Evolutionary conservation across 495 filamentous ascomycete genomes (phyloP).

Genomic region (Neurospora terricola): DNA sequence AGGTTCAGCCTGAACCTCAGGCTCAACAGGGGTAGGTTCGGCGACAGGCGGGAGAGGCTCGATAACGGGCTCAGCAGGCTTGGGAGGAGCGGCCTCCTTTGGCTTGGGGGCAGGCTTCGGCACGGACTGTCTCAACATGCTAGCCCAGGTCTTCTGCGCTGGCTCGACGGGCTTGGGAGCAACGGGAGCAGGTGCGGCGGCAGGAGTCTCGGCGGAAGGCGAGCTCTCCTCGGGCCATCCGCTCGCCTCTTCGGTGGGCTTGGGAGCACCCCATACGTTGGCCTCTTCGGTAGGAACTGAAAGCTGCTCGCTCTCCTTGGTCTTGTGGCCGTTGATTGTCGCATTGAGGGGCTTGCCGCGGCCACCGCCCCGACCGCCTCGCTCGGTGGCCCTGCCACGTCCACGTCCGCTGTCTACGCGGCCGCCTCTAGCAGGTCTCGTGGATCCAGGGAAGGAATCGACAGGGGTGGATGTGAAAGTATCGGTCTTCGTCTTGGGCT

Average conservation of each 20-base stretch:
- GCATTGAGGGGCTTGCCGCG: slow-evolving; percentile 40
- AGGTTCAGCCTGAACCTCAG: slow-evolving; percentile 20
- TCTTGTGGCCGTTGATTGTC: slow-evolving; percentile 39
- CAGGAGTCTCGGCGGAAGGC: slow-evolving; percentile 6
- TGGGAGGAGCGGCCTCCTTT: slow-evolving; percentile 31
- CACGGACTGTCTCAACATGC: slow-evolving; percentile 40
- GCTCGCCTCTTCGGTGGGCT: slow-evolving; percentile 24
- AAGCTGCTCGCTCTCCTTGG: slow-evolving; percentile 36
- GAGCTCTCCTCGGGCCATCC: slow-evolving; percentile 14
- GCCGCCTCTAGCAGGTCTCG: slow-evolving; percentile 45
- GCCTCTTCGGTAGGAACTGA: slow-evolving; percentile 42
- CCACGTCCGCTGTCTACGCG: slow-evolving; percentile 59
- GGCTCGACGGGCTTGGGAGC: slow-evolving; percentile 23
- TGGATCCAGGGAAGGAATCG: slow-evolving; percentile 32
- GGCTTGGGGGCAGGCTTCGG: slow-evolving; percentile 36
- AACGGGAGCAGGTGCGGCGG: slow-evolving; percentile 8
- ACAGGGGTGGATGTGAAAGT: slow-evolving; percentile 42
- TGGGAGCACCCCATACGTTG: slow-evolving; percentile 25
- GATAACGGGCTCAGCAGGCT: slow-evolving; percentile 27
- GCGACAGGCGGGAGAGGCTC: slow-evolving; percentile 25
- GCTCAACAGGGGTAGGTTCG: slow-evolving; percentile 21
- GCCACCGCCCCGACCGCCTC: slow-evolving; percentile 57
- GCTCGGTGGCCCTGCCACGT: slow-evolving; percentile 63
- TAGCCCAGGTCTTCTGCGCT: slow-evolving; percentile 44
- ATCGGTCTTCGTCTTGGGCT: slow-evolving; percentile 73